Evolutionary conservation across 1,284 basidiomycete species (phyloP).

Genomic region (Apiotrichum gracile): DNA sequence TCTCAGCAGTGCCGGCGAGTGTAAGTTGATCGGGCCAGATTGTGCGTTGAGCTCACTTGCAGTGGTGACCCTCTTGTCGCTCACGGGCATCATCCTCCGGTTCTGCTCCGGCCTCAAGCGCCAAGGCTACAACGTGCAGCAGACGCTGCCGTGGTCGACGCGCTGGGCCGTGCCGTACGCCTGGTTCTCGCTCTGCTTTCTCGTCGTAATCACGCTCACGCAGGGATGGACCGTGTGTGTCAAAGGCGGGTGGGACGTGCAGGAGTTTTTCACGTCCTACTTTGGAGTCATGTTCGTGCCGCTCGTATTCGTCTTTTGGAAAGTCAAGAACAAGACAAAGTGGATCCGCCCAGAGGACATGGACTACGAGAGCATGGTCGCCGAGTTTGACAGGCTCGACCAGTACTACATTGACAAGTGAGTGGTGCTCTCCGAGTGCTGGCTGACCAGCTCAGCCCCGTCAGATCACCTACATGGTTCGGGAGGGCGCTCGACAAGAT

Average conservation of each 20-base stretch:
- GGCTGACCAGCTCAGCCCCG: not conserved
- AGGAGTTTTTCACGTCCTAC: constrained; percentile 12
- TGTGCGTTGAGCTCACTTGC: not conserved
- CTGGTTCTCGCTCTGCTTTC: constrained; percentile 9
- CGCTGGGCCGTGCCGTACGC: constrained; percentile 4
- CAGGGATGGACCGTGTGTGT: constrained; percentile 18
- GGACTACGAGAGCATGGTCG: constrained; percentile 9
- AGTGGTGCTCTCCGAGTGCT: not conserved
- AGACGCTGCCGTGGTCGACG: constrained; percentile 10
- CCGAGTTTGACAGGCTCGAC: constrained; percentile 11
- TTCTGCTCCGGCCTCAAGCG: not conserved
- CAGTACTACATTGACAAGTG: constrained; percentile 6
- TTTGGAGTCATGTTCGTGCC: constrained; percentile 13
- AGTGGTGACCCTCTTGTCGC: constrained; percentile 12
- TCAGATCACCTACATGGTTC: not conserved
- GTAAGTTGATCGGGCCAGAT: too few species aligned
- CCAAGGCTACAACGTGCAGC: not conserved
- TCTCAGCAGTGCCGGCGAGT: constrained; percentile 5
- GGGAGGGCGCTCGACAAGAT: not conserved
- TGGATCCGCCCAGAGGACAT: constrained; percentile 5
- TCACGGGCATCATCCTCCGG: constrained; percentile 1
- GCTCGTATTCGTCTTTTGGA: constrained; percentile 15
- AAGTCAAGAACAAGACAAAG: constrained; percentile 7
- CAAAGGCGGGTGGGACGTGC: constrained; percentile 10
- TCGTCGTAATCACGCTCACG: constrained; percentile 7